phyloP scores from a whole-genome alignment of 371 early-diverging fungal genomes.

The Haplosporangium sp. region DNA sequence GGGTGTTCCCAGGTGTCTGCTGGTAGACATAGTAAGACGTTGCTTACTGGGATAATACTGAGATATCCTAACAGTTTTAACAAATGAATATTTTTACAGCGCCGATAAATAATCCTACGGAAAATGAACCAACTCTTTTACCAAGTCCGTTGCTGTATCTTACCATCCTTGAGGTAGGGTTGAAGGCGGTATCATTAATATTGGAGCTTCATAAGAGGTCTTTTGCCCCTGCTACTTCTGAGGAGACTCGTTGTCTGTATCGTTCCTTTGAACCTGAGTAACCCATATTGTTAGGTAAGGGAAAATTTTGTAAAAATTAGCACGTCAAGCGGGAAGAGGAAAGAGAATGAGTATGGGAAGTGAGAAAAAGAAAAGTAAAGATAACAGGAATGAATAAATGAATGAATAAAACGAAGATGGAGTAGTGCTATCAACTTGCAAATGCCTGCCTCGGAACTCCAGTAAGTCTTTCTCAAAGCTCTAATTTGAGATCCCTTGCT shows the following conservation, averaged over 20 bases:
- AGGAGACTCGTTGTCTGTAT: slow-evolving; percentile 14
- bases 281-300: slow-evolving; percentile 16
- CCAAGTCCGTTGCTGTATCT: not conserved
- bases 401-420: not conserved
- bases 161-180: slow-evolving; percentile 53
- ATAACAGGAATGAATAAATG: not conserved
- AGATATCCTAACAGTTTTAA: slow-evolving; percentile 32
- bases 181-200: slow-evolving; percentile 34
- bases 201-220: slow-evolving; percentile 23
- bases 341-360: slow-evolving; percentile 1
- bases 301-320: not conserved
- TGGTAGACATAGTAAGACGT: slow-evolving; percentile 50
- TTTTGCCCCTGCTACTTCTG: slow-evolving; percentile 19
- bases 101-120: not conserved
- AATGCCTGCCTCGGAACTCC: not conserved
- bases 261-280: slow-evolving; percentile 33
- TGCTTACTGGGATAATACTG: slow-evolving; percentile 44
- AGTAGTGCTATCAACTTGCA: not conserved
- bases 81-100: not conserved
- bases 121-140: not conserved
- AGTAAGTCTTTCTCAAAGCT: not conserved
- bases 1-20: slow-evolving; percentile 53
- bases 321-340: not conserved
- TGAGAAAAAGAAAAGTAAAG: not conserved
- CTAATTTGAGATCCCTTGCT: not conserved